phyloP scores from a whole-genome alignment of 139 green algal genomes.

The Closterium sp. region DNA sequence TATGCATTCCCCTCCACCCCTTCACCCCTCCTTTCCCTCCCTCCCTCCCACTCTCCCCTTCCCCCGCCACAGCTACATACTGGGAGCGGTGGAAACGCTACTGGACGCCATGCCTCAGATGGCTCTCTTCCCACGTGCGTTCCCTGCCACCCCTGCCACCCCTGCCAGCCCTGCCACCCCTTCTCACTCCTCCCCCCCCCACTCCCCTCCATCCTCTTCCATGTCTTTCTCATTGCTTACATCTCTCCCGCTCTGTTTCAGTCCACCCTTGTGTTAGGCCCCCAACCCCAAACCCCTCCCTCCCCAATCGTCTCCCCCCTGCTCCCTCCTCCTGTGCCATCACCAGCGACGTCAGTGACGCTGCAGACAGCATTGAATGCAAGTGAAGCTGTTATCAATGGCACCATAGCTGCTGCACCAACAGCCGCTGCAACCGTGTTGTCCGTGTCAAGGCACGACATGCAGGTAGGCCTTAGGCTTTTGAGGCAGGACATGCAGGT shows the following conservation, averaged over 20 bases:
- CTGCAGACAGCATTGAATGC: background rate
- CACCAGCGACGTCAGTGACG: background rate
- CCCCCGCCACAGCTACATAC: constrained; percentile 23
- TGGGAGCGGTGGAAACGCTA: constrained; percentile 29
- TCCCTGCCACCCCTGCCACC: background rate
- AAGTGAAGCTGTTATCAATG: background rate
- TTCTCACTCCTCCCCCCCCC: background rate
- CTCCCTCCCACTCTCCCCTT: background rate
- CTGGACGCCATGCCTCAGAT: constrained; percentile 17
- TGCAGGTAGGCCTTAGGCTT: background rate
- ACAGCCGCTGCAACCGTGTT: background rate
- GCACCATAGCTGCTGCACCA: background rate
- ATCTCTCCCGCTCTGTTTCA: background rate
- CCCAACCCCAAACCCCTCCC: too few relatives aligned
- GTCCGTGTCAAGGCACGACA: background rate
- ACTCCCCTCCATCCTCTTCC: background rate
- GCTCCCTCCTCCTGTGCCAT: background rate
- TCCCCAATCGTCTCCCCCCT: background rate
- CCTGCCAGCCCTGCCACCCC: background rate
- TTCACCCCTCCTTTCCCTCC: background rate
- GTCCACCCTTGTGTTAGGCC: too few relatives aligned
- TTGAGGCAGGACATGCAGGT: background rate
- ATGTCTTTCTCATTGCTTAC: too few relatives aligned
- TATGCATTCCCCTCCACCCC: background rate
- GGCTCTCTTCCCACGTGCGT: background rate